Evolutionary conservation across 1,284 basidiomycete species (phyloP).

Genomic region (Fomitiporia mediterranea): DNA sequence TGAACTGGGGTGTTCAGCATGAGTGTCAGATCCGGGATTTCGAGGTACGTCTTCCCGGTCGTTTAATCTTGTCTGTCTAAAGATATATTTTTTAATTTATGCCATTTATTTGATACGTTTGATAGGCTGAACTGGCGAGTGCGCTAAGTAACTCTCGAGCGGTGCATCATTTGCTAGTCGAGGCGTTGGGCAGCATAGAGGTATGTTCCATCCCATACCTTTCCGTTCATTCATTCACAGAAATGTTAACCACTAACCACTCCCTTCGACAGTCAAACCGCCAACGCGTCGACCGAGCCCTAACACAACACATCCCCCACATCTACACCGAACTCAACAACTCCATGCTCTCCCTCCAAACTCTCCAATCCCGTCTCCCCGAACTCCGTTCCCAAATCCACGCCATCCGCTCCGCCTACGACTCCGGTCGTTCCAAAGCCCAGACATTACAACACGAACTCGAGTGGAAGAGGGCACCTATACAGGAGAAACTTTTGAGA

Average conservation of each 20-base stretch:
- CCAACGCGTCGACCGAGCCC: conserved; percentile 50
- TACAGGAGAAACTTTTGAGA: conserved; percentile 63
- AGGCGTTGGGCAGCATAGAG: conserved; percentile 52
- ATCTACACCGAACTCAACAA: conserved; percentile 53
- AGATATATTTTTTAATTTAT: conserved; percentile 9
- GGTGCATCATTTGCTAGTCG: conserved; percentile 61
- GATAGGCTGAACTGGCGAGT: conserved; percentile 56
- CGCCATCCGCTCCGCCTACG: conserved; percentile 57
- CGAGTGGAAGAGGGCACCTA: conserved; percentile 68
- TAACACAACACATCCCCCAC: conserved; percentile 53
- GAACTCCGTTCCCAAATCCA: conserved; percentile 53
- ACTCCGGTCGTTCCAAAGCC: conserved; percentile 67
- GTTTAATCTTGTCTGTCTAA: not conserved
- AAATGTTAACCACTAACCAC: not conserved
- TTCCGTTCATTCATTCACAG: conserved; percentile 22
- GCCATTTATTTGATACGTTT: no score
- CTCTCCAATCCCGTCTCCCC: conserved; percentile 52
- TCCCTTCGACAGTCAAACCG: conserved; percentile 45
- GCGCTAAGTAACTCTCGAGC: conserved; percentile 67
- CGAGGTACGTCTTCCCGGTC: conserved; percentile 46
- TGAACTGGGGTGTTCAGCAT: conserved; percentile 48
- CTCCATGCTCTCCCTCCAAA: conserved; percentile 47
- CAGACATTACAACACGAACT: conserved; percentile 53
- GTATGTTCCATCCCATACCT: no score
- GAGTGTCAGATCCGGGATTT: conserved; percentile 66